These are phyloP conservation scores for Sideroxylon spinosum DNA, from an alignment of 179 eudicot genomes.

Conservation along the genomic window DNA sequence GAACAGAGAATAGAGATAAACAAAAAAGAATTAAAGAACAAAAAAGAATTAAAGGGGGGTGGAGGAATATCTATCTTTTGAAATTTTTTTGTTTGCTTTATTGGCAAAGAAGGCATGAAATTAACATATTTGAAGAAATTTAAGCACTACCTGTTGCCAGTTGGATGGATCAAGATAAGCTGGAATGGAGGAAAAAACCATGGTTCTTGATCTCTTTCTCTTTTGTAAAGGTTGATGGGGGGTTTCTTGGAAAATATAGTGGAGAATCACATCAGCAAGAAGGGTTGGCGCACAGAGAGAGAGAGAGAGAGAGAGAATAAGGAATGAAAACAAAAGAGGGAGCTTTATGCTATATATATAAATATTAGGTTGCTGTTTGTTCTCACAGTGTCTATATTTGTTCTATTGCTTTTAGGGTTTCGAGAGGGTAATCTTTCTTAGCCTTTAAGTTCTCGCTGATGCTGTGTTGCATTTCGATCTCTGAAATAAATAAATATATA, in stretches of 20 bases:
- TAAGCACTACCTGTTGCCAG: conserved; percentile 41
- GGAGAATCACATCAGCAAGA: conserved; percentile 49
- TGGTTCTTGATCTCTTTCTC: conserved; percentile 33
- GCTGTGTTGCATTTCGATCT: neutral
- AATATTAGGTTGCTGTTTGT: neutral
- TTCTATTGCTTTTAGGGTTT: conserved; percentile 46
- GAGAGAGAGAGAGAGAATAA: conserved; percentile 13
- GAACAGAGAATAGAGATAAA: neutral
- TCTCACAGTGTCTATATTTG: conserved; percentile 28
- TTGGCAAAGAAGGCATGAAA: conserved; percentile 23
- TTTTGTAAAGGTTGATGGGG: conserved; percentile 42
- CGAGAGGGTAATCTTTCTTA: conserved; percentile 28
- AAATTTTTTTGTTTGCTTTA: conserved; percentile 18
- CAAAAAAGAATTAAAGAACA: too few relatives aligned
- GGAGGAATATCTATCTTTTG: conserved; percentile 37
- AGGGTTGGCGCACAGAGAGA: conserved; percentile 13
- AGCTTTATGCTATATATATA: conserved; percentile 31
- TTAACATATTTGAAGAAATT: conserved; percentile 14
- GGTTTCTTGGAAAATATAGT: conserved; percentile 27
- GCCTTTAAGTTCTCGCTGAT: conserved; percentile 31
- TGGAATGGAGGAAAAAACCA: conserved; percentile 52
- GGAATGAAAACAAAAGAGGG: conserved; percentile 29
- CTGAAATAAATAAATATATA: neutral
- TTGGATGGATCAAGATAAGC: conserved; percentile 59
- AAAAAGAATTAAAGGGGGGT: conserved; percentile 13